Evolutionary conservation across 805 yeast genomes (phyloP), one percentile per base, ranked within the genome.

Genomic region (Teunomyces atbi): DNA sequence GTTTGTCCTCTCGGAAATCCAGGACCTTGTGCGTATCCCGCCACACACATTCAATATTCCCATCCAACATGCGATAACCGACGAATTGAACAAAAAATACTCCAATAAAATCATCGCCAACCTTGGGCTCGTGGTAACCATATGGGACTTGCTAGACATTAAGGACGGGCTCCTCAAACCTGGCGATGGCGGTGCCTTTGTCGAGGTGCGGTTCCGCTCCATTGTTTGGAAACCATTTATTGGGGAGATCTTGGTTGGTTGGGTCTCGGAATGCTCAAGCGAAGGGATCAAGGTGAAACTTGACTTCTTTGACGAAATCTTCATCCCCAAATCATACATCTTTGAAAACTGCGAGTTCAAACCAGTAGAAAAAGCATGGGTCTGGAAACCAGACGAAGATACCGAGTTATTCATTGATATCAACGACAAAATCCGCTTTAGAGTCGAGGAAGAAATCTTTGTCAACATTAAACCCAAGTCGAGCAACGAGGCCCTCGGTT

Each of bases 191-290:
- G 89, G 91, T 1, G 77, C 89, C 4, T 91, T 76, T 57, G 82
- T 89, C 34, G 86, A 84, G 52, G 87, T 85, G 15, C 77, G 73
- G 45, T 88, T 90, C 60, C 69, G 97, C 43, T 74, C 86, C 40
- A 72, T 91, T 7, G 84, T 92, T 1, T 94, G 94, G 77, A 86
- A 91, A 53, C 99, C 99, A 0, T 92, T 92, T 65, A 83, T 89
- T 1, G 99, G 99, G 7, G 99, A 94, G 62, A 81, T 92, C 6
- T 64, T 94, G 20, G 84, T 90, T 0, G 99, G 99, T 1, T 89
- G 96, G 92, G 89, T 94, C 28, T 83, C 89, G 35, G 87, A 89
- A 54, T 88, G 96, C 68, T 78, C 90, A 3, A 78, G 82, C 18
- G 95, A 90, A 45, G 99, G 99, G 2, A 81, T 94, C 50, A 86